Base-by-base conservation (phyloP, 176 grass and related monocot species). In the Secale cereale region DNA sequence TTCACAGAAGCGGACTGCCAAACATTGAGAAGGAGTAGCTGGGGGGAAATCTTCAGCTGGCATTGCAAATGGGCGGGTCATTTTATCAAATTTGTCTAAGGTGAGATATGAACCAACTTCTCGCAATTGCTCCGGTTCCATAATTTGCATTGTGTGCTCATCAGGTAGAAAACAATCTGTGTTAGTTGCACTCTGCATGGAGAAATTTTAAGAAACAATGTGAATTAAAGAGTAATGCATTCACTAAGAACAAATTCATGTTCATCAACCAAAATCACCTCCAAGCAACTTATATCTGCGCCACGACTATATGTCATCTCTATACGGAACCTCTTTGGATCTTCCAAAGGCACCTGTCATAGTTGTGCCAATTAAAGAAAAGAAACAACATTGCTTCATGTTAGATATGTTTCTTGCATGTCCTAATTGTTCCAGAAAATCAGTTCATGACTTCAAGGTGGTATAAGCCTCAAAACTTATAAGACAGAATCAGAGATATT, bases 241-340 rank as follows among this genome's bases (percentile, higher is more conserved):
- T 70, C 40, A 78, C 22, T 36, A 48, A 65, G 83, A 84, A 57
- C 12, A 54, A 10, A 73, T 74, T 57, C 17, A 57, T 52, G 29
- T 31, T 77, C 69, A 68, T 52, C 40, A 82, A 87, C 29, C 68
- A 63, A 63, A 77, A 81, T 74, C 73, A 98, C 95, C 92, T 98
- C 85, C 45, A 98, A 80, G 85, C 87, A 85, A 76, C 91, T 90
- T 92, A 95, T 93, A 92, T 98, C 87, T 76, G 95, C 95, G 83
- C 95, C 95, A 77, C 81, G 91, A 77, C 95, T 98, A 65, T 87
- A 98, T 59, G 93, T 95, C 95, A 98, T 98, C 78, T 95, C 95
- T 90, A 98, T 93, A 52, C 95, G 92, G 39, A 98, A 98, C 85
- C 95, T 95, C 84, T 95, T 95, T 69, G 95, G 95, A 68, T 98